Evolutionary conservation across 1,284 basidiomycete genomes (phyloP).

Genomic region (Pisolithus thermaeus): DNA sequence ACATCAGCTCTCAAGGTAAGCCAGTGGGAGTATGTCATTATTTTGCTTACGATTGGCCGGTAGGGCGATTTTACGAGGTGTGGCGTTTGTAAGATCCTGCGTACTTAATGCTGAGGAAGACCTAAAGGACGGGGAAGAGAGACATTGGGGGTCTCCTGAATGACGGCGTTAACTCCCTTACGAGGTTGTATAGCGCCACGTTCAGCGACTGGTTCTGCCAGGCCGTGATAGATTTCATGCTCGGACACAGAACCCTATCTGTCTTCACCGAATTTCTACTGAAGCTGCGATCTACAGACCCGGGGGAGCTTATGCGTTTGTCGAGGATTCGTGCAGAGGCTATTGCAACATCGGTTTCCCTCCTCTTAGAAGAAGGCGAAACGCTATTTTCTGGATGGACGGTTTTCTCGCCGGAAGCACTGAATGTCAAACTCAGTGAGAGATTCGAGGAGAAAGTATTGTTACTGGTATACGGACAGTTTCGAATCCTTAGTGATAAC

Average conservation of each 20-base stretch:
- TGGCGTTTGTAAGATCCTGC: not conserved
- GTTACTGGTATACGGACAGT: constrained; percentile 60
- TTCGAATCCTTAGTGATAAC: constrained; percentile 1
- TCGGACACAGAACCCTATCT: constrained; percentile 77
- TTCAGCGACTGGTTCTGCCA: constrained; percentile 97
- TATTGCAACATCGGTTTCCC: constrained; percentile 79
- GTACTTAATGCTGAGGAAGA: constrained; percentile 7
- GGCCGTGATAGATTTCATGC: constrained; percentile 88
- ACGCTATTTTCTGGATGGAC: constrained; percentile 85
- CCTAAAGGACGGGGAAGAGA: constrained; percentile 80
- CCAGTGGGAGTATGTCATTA: not conserved
- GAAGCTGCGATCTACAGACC: constrained; percentile 84
- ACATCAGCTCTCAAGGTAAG: constrained; percentile 85
- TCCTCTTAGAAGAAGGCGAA: constrained; percentile 81
- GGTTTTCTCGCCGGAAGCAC: constrained; percentile 76
- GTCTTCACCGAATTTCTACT: constrained; percentile 91
- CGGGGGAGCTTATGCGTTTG: constrained; percentile 80
- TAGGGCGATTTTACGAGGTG: constrained; percentile 91
- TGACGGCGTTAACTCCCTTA: constrained; percentile 89
- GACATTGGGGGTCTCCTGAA: constrained; percentile 88
- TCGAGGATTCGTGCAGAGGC: constrained; percentile 87
- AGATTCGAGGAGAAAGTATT: constrained; percentile 93
- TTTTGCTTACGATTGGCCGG: constrained; percentile 8
- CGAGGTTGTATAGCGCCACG: constrained; percentile 80
- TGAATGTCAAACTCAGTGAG: constrained; percentile 65